These are phyloP conservation scores for Myxozyma geophila DNA, from an alignment of 805 yeast genomes.

Conservation along the genomic window DNA sequence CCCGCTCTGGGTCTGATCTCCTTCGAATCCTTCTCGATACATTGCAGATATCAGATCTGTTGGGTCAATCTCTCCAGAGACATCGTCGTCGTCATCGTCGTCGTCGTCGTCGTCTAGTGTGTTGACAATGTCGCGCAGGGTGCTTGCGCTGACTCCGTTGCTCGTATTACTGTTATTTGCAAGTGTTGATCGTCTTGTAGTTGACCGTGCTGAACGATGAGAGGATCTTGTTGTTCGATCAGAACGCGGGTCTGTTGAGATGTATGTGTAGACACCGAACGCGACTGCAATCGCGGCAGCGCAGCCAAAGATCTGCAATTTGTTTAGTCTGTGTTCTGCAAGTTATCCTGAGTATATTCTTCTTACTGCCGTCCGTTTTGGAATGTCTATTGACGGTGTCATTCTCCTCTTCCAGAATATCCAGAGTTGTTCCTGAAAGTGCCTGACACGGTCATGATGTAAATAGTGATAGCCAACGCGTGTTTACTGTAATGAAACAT, in stretches of 20 bases:
- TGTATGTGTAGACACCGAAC: conserved; percentile 2
- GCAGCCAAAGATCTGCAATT: not conserved
- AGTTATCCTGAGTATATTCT: not conserved
- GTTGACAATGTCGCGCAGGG: not conserved
- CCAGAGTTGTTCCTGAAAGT: not conserved
- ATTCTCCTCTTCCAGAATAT: not conserved
- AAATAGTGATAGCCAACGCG: not conserved
- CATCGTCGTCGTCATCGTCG: not conserved
- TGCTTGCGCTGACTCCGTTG: not conserved
- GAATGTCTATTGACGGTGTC: conserved; percentile 8
- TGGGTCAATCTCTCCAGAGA: not conserved
- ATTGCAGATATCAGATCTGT: not conserved
- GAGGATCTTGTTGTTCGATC: not conserved
- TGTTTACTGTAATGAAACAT: not conserved
- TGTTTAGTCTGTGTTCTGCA: no score
- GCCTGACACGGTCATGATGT: not conserved
- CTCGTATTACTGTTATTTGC: not conserved
- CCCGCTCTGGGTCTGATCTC: conserved; percentile 9
- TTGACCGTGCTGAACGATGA: not conserved
- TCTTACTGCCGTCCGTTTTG: conserved; percentile 6
- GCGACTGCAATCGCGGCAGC: conserved; percentile 12
- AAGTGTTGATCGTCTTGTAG: not conserved
- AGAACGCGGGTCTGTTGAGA: not conserved
- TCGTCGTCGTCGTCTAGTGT: not conserved
- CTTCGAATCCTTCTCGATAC: conserved; percentile 1